phyloP scores from a whole-genome alignment of 1,284 basidiomycete genomes.

The Trametes versicolor region DNA sequence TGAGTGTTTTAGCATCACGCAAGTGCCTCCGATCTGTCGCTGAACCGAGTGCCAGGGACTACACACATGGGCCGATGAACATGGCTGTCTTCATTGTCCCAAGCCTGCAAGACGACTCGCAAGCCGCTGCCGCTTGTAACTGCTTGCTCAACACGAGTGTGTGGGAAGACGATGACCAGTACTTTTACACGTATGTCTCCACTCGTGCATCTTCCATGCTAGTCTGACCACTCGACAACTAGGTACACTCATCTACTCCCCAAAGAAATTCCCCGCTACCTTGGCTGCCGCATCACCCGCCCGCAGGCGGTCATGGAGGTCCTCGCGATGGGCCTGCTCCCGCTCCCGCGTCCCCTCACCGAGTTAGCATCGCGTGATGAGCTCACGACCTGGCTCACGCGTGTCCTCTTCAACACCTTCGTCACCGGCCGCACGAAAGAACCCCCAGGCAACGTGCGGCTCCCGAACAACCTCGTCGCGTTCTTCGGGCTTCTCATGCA shows the following conservation, averaged over 20 bases:
- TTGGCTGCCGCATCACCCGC: slow-evolving; percentile 41
- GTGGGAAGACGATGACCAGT: slow-evolving; percentile 42
- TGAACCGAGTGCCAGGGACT: slow-evolving; percentile 40
- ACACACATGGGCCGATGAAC: slow-evolving; percentile 46
- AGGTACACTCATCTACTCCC: slow-evolving; percentile 46
- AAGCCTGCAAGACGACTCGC: slow-evolving; percentile 37
- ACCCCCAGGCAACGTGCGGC: slow-evolving; percentile 43
- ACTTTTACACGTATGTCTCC: slow-evolving; percentile 42
- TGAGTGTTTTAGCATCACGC: slow-evolving; percentile 24
- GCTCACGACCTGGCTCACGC: slow-evolving; percentile 50
- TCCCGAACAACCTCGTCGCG: slow-evolving; percentile 50
- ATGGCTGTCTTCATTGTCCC: slow-evolving; percentile 41
- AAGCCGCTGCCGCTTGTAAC: slow-evolving; percentile 43
- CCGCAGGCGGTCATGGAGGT: slow-evolving; percentile 33
- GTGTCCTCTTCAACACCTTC: slow-evolving; percentile 49
- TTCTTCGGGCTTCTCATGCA: slow-evolving; percentile 49
- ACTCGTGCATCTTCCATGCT: no score
- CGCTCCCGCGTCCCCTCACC: slow-evolving; percentile 42
- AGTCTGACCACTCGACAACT: neutral
- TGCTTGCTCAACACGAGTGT: slow-evolving; percentile 43
- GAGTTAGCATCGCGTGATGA: slow-evolving; percentile 46
- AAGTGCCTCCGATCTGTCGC: neutral
- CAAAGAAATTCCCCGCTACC: slow-evolving; percentile 41
- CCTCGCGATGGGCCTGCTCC: slow-evolving; percentile 34
- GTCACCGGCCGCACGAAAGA: slow-evolving; percentile 41